These are phyloP conservation scores for Malassezia restricta DNA, from an alignment of 1,284 basidiomycete species.

Conservation along the genomic window DNA sequence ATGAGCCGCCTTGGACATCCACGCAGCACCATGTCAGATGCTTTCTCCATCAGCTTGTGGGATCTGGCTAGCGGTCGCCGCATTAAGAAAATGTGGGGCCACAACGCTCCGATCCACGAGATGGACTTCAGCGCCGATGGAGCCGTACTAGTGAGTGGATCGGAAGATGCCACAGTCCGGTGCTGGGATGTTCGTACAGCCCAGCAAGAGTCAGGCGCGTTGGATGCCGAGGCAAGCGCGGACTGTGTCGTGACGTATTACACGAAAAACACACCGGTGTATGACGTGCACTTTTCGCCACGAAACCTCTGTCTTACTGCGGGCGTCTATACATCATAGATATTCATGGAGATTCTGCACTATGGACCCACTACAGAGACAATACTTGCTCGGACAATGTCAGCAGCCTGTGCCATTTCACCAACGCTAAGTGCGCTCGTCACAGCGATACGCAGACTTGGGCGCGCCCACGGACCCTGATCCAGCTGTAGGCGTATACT, in stretches of 20 bases:
- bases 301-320: conserved; percentile 84
- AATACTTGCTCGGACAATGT: conserved; percentile 61
- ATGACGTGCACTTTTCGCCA: conserved; percentile 82
- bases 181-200: conserved; percentile 87
- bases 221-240: conserved; percentile 36
- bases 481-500: conserved; percentile 32
- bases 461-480: conserved; percentile 49
- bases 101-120: conserved; percentile 74
- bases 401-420: conserved; percentile 78
- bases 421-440: conserved; percentile 67
- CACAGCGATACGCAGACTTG: conserved; percentile 75
- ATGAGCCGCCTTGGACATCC: conserved; percentile 19
- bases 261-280: conserved; percentile 86
- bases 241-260: conserved; percentile 82
- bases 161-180: conserved; percentile 83
- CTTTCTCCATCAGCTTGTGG: conserved; percentile 87
- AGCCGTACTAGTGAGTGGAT: conserved; percentile 71
- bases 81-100: conserved; percentile 94
- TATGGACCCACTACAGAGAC: conserved; percentile 54
- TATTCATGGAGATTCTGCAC: not conserved
- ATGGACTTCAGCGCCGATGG: conserved; percentile 86
- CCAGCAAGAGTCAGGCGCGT: conserved; percentile 48
- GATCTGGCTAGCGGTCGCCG: conserved; percentile 81
- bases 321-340: conserved; percentile 50
- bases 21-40: conserved; percentile 52